phyloP scores from a whole-genome alignment of 257 asterid species.

The Scutellaria baicalensis region DNA sequence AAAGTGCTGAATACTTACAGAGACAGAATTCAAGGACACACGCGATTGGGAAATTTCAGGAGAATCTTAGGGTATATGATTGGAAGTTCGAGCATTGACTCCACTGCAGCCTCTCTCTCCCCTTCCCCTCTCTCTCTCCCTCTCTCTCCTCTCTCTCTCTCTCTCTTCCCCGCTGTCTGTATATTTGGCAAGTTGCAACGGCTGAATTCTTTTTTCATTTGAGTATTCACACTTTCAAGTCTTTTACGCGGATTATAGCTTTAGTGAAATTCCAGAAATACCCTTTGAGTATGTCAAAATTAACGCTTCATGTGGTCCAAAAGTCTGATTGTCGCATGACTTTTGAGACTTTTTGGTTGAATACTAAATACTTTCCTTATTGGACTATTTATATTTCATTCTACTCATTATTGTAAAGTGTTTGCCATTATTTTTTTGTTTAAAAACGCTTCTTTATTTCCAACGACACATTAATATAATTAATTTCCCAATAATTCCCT shows the following conservation, averaged over 20 bases:
- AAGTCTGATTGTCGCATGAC: conserved; percentile 15
- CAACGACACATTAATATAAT: too few species aligned
- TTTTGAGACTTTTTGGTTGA: neutral
- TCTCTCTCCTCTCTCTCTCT: conserved; percentile 3
- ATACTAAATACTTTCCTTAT: conserved; percentile 1
- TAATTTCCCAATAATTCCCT: too few species aligned
- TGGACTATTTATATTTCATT: neutral
- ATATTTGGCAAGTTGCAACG: conserved; percentile 50
- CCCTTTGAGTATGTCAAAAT: conserved; percentile 22
- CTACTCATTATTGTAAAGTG: neutral
- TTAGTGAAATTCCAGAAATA: conserved; percentile 4
- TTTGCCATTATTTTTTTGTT: too few species aligned
- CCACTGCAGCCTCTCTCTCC: conserved; percentile 13
- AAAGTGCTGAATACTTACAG: conserved; percentile 27
- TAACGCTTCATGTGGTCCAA: conserved; percentile 13
- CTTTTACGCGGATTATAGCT: conserved; percentile 25
- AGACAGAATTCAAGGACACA: conserved; percentile 15
- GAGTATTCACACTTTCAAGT: conserved; percentile 18
- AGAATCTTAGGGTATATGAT: conserved; percentile 27
- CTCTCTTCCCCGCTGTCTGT: conserved; percentile 8
- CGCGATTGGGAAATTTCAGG: conserved; percentile 14
- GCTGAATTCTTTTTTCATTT: conserved; percentile 34
- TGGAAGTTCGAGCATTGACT: conserved; percentile 40
- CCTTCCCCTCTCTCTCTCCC: conserved; percentile 5
- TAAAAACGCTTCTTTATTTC: too few species aligned